Conservation (phyloP, 2,329 filamentous ascomycete species). For the Penicillium sp. region DNA sequence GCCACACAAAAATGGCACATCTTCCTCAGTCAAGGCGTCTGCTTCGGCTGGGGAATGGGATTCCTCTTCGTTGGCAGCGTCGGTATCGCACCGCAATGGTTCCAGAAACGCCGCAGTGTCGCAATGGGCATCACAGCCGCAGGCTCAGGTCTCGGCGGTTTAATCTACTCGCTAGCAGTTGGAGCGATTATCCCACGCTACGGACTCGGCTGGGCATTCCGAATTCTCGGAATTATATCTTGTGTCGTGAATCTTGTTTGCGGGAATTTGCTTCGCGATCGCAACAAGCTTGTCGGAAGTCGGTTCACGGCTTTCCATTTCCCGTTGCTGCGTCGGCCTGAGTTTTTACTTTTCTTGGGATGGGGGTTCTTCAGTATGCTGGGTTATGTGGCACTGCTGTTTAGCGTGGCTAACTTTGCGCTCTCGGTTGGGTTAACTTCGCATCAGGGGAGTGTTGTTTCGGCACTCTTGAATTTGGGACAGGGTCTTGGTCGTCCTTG, state of each 20-base stretch:
- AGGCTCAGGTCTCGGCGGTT: slow-evolving; percentile 60
- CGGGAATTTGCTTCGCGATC: slow-evolving; percentile 56
- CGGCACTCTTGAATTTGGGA: slow-evolving; percentile 63
- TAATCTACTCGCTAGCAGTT: slow-evolving; percentile 59
- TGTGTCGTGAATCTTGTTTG: slow-evolving; percentile 55
- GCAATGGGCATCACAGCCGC: slow-evolving; percentile 61
- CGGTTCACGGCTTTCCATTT: slow-evolving; percentile 55
- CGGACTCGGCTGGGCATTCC: slow-evolving; percentile 61
- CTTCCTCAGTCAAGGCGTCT: slow-evolving; percentile 60
- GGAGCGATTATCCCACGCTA: slow-evolving; percentile 59
- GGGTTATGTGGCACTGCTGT: slow-evolving; percentile 65
- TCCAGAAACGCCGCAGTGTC: slow-evolving; percentile 56
- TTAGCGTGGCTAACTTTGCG: slow-evolving; percentile 64
- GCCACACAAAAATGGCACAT: slow-evolving; percentile 60
- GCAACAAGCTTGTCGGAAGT: slow-evolving; percentile 57
- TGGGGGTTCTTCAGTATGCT: slow-evolving; percentile 65
- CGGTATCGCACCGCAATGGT: slow-evolving; percentile 62
- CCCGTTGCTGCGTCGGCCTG: slow-evolving; percentile 52
- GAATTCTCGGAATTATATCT: slow-evolving; percentile 57
- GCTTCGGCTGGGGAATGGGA: slow-evolving; percentile 64
- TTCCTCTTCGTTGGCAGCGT: slow-evolving; percentile 61
- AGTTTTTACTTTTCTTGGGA: slow-evolving; percentile 58
- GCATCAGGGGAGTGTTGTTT: slow-evolving; percentile 62
- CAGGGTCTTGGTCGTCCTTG: slow-evolving; percentile 58
- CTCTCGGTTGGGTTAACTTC: slow-evolving; percentile 58